Evolutionary conservation across 306 rosid genomes (phyloP), one percentile per base, ranked within the genome.

Genomic region (apple (Malus domestica)): DNA sequence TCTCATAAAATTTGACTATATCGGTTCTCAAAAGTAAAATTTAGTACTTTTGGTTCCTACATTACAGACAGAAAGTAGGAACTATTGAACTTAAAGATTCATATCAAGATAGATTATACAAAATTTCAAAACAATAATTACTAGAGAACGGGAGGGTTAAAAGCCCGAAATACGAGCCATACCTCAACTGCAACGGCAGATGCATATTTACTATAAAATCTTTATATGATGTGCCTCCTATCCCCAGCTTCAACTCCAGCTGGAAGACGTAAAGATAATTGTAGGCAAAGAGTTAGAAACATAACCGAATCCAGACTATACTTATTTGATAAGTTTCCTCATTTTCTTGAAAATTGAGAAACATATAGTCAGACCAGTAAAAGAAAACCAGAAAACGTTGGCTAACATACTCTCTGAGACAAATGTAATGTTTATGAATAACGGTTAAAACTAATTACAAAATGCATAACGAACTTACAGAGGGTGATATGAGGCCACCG

Each of bases 131-230:
- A 65, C 69, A 33, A 64, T 33, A 65, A 65, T 51, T 35, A 30
- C 19, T 4, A 58, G 65, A 76, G 52, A 52, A 79, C 70, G 2
- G 3, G 61, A 71, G 72, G 25, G 22, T 71, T 27, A 67, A 78
- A 0, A 67, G 42, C 63, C 23, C 16, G 5, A 44, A 67, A 79
- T 80, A 83, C 22, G 20, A 74, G 76, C 55, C 74, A 81, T 89
- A 94, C 97, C 97, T 94, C 93, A 94, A 86, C 80, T 94, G 98
- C 97, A 92, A 85, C 12, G 98, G 98, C 54, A 94, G 89, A 90
- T 92, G 90, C 81, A 90, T 3, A 78, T 79, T 94, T 70, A 79
- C 78, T 61, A 92, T 94, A 77, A 93, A 93, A 81, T 93, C 98
- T 78, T 82, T 90, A 78, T 93, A 93, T 40, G 98, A 93, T 67